These are phyloP conservation scores for Vitis cinerea DNA, from an alignment of 164 flowering plant species.

Conservation along the genomic window DNA sequence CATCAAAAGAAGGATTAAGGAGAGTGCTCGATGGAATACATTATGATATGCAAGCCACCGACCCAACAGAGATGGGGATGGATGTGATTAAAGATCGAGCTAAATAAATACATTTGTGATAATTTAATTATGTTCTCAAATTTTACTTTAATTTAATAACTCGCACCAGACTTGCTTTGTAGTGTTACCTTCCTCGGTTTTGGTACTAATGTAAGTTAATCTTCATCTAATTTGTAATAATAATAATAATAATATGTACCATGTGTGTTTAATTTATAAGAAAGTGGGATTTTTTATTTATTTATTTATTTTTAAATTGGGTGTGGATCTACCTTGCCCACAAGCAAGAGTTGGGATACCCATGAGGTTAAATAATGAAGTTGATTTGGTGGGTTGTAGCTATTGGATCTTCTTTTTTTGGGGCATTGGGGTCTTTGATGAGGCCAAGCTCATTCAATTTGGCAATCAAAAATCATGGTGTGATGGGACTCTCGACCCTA, in stretches of 20 bases:
- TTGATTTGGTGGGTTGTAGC: too few relatives aligned
- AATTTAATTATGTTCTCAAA: background rate
- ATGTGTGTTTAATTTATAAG: background rate
- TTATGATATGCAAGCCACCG: constrained; percentile 93
- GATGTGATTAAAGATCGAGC: constrained; percentile 76
- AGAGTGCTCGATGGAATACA: constrained; percentile 82
- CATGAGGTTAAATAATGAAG: too few relatives aligned
- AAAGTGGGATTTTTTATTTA: background rate
- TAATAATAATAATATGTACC: background rate
- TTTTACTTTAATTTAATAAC: constrained; percentile 16
- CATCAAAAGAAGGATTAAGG: constrained; percentile 83
- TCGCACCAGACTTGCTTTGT: constrained; percentile 9
- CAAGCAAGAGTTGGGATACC: too few relatives aligned
- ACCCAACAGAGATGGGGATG: constrained; percentile 91
- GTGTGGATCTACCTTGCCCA: too few relatives aligned
- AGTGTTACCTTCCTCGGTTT: background rate
- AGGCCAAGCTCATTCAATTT: too few relatives aligned
- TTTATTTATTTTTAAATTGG: too few relatives aligned
- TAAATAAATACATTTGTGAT: constrained; percentile 29
- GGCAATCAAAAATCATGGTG: too few relatives aligned
- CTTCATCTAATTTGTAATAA: constrained; percentile 16
- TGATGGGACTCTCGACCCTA: too few relatives aligned
- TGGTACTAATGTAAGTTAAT: constrained; percentile 17
- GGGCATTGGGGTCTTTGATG: too few relatives aligned
- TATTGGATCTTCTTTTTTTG: too few relatives aligned